phyloP scores from a whole-genome alignment of 768 basidiomycete genomes.

The Crassisporium funariophilum region DNA sequence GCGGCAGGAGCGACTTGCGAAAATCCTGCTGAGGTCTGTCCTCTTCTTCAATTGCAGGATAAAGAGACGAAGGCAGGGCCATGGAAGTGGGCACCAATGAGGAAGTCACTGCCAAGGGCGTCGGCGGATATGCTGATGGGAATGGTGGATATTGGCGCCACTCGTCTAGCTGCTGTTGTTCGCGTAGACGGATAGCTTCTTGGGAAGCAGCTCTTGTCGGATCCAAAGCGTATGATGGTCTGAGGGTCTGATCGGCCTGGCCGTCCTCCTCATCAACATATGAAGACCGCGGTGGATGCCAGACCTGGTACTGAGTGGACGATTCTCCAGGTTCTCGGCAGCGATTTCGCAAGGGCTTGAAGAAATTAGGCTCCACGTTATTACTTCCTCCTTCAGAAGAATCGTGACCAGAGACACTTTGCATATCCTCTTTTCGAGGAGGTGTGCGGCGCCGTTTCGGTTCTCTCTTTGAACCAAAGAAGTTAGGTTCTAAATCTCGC shows the following conservation, averaged over 20 bases:
- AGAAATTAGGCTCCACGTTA: neutral
- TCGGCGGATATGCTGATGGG: conserved; percentile 77
- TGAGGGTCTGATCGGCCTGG: conserved; percentile 17
- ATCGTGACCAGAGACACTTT: neutral
- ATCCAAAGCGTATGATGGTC: conserved; percentile 8
- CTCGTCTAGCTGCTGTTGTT: conserved; percentile 50
- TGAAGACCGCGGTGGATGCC: conserved; percentile 60
- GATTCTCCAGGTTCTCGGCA: neutral
- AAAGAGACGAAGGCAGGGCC: conserved; percentile 19
- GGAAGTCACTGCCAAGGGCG: conserved; percentile 50
- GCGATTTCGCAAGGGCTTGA: neutral
- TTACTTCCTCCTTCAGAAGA: conserved; percentile 2
- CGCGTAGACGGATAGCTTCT: neutral
- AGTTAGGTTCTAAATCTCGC: conserved; percentile 11
- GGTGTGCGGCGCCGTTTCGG: neutral
- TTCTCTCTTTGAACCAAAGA: conserved; percentile 6
- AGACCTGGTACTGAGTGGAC: conserved; percentile 45
- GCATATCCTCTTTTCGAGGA: conserved; percentile 5
- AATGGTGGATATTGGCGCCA: conserved; percentile 77
- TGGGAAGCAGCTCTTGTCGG: neutral
- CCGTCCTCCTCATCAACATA: conserved; percentile 38
- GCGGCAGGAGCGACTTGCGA: conserved; percentile 68
- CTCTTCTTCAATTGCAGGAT: conserved; percentile 43
- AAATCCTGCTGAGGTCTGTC: conserved; percentile 57
- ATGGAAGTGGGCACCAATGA: conserved; percentile 29